Evolutionary conservation across 73 alveolate species (phyloP), one percentile per base, ranked within the genome.

Genomic region (Paramecium biaurelia): DNA sequence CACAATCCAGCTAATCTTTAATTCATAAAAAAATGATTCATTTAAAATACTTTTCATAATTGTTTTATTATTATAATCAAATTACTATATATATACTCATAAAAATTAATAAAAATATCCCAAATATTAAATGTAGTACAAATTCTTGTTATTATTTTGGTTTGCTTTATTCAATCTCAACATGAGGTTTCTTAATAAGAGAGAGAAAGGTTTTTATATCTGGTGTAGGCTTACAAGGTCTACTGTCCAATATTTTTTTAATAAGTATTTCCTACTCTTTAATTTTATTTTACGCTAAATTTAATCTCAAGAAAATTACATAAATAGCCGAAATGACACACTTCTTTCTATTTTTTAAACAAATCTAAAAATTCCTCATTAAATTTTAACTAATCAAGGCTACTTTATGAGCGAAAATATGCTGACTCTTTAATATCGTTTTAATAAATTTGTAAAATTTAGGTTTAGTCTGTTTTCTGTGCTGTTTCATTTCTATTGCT

Each of bases 1-100:
- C 95, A 92, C 30, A 92, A 92, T 59, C 70, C 76, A 45, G 79
- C 63, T 67, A 90, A 84, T 90, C 57, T 90, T 1, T 86, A 90
- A 76, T 90, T 89, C 57, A 88, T 89, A 24, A 45, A 42, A 70
- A 70, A 89, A 74, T 37, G 86, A 74, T 63, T 63, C 53, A 82
- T 86, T 58, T 38, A 86, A 86, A 8, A 74, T 34, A 34, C 76
- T 59, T 85, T 85, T 85, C 18, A 45, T 28, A 28, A 76, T 76
- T 63, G 23, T 63, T 63, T 63, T 12, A 7, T 63, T 26, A 63
- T 63, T 70, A 47, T 47, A 14, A 53, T 53, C 68, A 53, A 15
- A 53, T 53, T 18, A 63, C 43, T 21, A 63, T 20, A 63, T 12
- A 63, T 63, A 63, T 14, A 63, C 45, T 63, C 84, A 63, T 41